Evolutionary conservation across 2,329 filamentous ascomycete species (phyloP).

Genomic region (Talaromyces sp.): DNA sequence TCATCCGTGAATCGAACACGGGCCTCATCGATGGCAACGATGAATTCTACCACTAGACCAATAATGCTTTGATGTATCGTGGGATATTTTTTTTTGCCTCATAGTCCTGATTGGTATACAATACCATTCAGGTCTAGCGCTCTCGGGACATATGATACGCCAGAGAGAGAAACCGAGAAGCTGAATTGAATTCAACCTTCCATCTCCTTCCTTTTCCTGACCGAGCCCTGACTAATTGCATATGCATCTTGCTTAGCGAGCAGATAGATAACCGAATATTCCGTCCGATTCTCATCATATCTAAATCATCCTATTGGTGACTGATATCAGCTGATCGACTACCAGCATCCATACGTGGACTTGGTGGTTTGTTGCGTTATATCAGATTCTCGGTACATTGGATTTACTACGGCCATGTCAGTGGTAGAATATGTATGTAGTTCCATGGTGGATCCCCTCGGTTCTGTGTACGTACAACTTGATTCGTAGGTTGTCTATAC

Average conservation of each 20-base stretch:
- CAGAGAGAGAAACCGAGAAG: not conserved
- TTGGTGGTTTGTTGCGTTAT: not conserved
- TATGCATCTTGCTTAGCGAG: not conserved
- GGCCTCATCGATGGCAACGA: constrained; percentile 26
- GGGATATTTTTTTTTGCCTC: not conserved
- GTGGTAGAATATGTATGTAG: not conserved
- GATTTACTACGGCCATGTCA: not conserved
- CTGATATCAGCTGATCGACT: not conserved
- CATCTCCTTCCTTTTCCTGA: not conserved
- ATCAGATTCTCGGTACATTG: not conserved
- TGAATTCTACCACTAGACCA: constrained; percentile 26
- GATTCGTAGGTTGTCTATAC: not conserved
- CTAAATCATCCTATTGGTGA: not conserved
- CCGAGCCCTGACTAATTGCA: not conserved
- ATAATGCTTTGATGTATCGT: constrained; percentile 19
- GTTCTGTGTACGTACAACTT: not conserved
- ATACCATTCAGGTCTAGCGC: not conserved
- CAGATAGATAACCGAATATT: not conserved
- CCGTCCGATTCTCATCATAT: not conserved
- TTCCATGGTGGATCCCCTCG: not conserved
- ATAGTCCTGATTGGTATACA: not conserved
- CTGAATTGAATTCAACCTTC: not conserved
- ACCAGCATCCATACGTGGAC: not conserved
- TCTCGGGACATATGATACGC: too few species aligned
- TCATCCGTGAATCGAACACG: constrained; percentile 26